These are phyloP conservation scores for Eutrema yunnanense DNA, from an alignment of 345 rosid species.

Conservation along the genomic window DNA sequence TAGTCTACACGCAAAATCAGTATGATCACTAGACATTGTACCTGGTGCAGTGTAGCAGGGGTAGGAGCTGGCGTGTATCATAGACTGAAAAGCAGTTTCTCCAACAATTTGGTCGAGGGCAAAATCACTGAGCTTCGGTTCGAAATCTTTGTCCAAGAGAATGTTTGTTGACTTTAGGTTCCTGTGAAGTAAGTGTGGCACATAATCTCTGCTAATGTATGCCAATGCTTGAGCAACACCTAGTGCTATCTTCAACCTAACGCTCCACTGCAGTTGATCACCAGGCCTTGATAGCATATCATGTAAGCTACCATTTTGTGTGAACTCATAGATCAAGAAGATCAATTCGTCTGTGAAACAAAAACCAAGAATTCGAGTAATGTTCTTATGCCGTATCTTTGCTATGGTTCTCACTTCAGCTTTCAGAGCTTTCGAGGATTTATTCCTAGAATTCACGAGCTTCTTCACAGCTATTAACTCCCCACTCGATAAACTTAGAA, in stretches of 20 bases:
- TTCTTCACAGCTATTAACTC: constrained; percentile 79
- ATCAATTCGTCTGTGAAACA: constrained; percentile 70
- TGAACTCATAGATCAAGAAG: constrained; percentile 65
- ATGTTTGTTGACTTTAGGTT: constrained; percentile 69
- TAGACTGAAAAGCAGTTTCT: constrained; percentile 67
- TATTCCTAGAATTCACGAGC: constrained; percentile 54
- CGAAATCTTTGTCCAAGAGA: constrained; percentile 63
- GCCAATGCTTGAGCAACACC: constrained; percentile 83
- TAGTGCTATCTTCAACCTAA: constrained; percentile 67
- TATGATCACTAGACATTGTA: constrained; percentile 16
- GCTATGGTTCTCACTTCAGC: constrained; percentile 79
- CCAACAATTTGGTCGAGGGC: constrained; percentile 75
- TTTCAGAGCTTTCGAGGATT: constrained; percentile 61
- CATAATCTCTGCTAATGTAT: constrained; percentile 74
- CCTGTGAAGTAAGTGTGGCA: constrained; percentile 72
- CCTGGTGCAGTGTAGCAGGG: constrained; percentile 88
- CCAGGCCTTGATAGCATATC: constrained; percentile 50
- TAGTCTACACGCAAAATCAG: not conserved
- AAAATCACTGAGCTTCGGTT: constrained; percentile 77
- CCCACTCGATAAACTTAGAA: constrained; percentile 61
- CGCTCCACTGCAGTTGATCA: constrained; percentile 59
- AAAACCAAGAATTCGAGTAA: constrained; percentile 67
- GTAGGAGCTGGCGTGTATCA: constrained; percentile 42
- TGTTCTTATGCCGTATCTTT: constrained; percentile 79
- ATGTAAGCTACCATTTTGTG: constrained; percentile 67